Evolutionary conservation across 2,329 filamentous ascomycete species (phyloP), one percentile per base, ranked within the genome.

Genomic region (Pseudogymnoascus destructans): DNA sequence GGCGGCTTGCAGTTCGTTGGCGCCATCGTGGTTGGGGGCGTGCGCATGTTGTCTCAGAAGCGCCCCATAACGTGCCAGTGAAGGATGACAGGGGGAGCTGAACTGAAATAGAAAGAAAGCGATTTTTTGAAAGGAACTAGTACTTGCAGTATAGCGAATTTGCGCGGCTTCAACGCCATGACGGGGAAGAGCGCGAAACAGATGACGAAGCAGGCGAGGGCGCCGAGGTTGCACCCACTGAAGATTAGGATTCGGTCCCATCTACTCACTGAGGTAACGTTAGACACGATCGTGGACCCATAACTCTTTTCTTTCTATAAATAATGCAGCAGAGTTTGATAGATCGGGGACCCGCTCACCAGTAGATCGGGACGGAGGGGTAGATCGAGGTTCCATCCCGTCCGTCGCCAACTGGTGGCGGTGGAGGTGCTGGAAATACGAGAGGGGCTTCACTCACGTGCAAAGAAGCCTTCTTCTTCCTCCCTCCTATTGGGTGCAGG

Each of bases 181-280:
- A 91, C 79, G 58, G 91, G 91, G 74, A 95, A 92, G 59, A 97
- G 77, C 66, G 85, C 85, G 75, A 97, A 95, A 77, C 88, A 91
- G 67, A 95, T 83, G 70, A 95, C 82, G 77, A 98, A 97, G 77
- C 95, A 92, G 65, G 87, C 89, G 63, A 89, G 78, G 63, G 93
- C 90, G 61, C 86, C 90, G 66, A 95, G 73, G 73, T 95, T 95
- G 76, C 92, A 95, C 69, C 85, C 89, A 64, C 81, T 85, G 73
- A 98, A 98, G 67, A 97, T 81, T 71, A 98, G 79, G 69, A 97
- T 76, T 59, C 92, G 87, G 74, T 98, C 93, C 93, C 92, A 97
- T 75, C 92, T 83, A 75, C 89, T 95, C 76, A 98, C 93, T 97
- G 57, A 58, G 27, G 30, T 55, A 23, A 56, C 42, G 38, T 58